A percentile compares a stretch with the other conserved stretches of the same genome.
Conservation (phyloP, 345 rosid genomes). For the Eucalyptus microcorys region DNA sequence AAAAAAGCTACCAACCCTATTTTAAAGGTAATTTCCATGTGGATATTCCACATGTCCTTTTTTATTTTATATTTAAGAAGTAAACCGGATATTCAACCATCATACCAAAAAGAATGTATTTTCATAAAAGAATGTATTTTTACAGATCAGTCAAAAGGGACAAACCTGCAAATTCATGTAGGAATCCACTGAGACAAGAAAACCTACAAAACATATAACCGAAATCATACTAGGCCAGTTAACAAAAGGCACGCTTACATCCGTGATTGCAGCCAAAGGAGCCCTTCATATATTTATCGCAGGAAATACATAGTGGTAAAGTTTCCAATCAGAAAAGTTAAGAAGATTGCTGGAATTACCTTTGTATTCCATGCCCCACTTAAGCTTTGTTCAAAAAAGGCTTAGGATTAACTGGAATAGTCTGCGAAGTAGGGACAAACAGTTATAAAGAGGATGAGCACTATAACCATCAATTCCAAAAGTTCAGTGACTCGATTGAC, state of each 20-base stretch:
- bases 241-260: background rate
- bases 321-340: background rate
- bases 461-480: background rate
- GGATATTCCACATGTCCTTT: no score
- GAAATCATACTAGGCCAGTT: background rate
- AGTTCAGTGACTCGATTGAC: background rate
- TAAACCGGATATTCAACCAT: background rate
- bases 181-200: slow-evolving; percentile 87
- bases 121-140: background rate
- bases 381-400: slow-evolving; percentile 90
- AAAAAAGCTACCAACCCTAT: no score
- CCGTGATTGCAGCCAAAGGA: background rate
- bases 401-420: slow-evolving; percentile 77
- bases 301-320: background rate
- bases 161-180: slow-evolving; percentile 93
- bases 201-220: slow-evolving; percentile 28
- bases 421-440: slow-evolving; percentile 21
- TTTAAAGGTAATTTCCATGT: no score
- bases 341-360: slow-evolving; percentile 3
- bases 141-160: background rate
- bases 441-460: background rate
- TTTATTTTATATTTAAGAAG: no score
- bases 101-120: background rate
- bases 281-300: background rate
- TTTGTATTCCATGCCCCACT: slow-evolving; percentile 97